These are phyloP conservation scores for Cladosporium cucumerinum DNA, from an alignment of 2,329 filamentous ascomycete species.

Conservation along the genomic window DNA sequence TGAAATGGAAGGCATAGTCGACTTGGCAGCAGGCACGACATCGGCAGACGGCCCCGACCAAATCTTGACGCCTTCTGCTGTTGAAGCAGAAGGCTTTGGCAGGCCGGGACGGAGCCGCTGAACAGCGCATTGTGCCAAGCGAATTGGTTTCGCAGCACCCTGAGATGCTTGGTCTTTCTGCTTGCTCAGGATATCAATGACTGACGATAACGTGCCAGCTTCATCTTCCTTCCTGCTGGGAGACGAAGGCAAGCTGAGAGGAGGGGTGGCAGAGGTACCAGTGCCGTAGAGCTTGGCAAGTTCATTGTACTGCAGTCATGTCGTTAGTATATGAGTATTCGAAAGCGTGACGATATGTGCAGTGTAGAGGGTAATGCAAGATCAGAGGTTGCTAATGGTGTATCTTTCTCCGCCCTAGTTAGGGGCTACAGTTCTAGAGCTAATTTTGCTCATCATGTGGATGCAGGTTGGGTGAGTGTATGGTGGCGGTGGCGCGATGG, in stretches of 20 bases:
- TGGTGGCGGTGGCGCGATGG: no score
- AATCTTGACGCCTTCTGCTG: constrained; percentile 30
- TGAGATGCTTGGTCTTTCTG: constrained; percentile 28
- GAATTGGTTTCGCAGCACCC: constrained; percentile 36
- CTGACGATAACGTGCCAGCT: background rate
- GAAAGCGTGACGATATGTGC: background rate
- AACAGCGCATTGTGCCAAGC: constrained; percentile 32
- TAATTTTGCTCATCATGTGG: constrained; percentile 18
- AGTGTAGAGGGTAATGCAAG: constrained; percentile 1
- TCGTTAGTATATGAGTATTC: background rate
- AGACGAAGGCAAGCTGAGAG: constrained; percentile 32
- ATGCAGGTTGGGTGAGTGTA: background rate
- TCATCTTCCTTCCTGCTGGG: constrained; percentile 25
- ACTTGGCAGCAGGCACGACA: constrained; percentile 31
- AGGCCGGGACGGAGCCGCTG: constrained; percentile 21
- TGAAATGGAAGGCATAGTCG: constrained; percentile 38
- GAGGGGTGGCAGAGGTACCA: constrained; percentile 27
- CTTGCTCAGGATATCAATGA: constrained; percentile 7
- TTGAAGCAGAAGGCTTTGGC: constrained; percentile 16
- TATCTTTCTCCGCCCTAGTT: constrained; percentile 14
- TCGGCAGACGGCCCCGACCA: constrained; percentile 37
- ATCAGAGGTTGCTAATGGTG: constrained; percentile 16
- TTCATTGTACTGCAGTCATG: constrained; percentile 33
- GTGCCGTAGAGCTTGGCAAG: constrained; percentile 30
- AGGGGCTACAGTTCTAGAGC: constrained; percentile 18